Evolutionary conservation across 2,329 filamentous ascomycete species (phyloP), one percentile per base, ranked within the genome.

Genomic region (Fusarium chaquense): DNA sequence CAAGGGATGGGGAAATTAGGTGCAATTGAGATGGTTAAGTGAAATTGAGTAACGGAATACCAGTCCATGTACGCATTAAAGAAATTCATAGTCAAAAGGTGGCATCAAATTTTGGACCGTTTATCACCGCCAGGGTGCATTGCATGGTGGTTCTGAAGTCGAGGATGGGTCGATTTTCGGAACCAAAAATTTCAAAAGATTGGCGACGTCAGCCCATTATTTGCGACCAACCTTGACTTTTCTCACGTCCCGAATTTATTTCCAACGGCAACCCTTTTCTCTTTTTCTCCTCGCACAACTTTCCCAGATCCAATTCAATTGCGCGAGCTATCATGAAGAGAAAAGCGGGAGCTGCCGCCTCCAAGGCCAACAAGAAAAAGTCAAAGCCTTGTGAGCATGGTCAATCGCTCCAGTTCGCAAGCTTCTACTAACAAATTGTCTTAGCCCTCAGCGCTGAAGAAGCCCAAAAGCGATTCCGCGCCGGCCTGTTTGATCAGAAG

Each of bases 401-500:
- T 44, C 62, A 64, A 67, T 67, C 24, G 13, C 58, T 41, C 52
- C 16, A 38, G 63, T 60, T 35, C 28, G 43, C 52, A 41, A 57
- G 46, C 69, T 67, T 45, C 59, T 47, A 45, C 56, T 74, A 62
- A 71, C 65, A 20, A 10, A 30, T n/a, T 28, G 47, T 46, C 44
- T 18, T 54, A 87, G 86, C 82, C 59, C 78, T 87, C 68, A 80
- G 79, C 59, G 75, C 80, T 52, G 80, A 84, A 18, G 84, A 87
- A 51, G 84, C 87, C 53, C 82, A 85, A 72, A 79, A 83, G 65
- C 84, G 89, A 45, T 93, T 93, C 77, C 86, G 89, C 57, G 82
- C 85, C 55, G 89, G 87, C 7, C 86, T 93, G 40, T 92, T 93
- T 76, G 86, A 90, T 71, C 77, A 85, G 56, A 73, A 84, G 26